Percentiles rank a stretch among this genome's conserved stretches.
phyloP scores from a whole-genome alignment of 768 basidiomycete genomes.

The Tricholoma saponaceum region DNA sequence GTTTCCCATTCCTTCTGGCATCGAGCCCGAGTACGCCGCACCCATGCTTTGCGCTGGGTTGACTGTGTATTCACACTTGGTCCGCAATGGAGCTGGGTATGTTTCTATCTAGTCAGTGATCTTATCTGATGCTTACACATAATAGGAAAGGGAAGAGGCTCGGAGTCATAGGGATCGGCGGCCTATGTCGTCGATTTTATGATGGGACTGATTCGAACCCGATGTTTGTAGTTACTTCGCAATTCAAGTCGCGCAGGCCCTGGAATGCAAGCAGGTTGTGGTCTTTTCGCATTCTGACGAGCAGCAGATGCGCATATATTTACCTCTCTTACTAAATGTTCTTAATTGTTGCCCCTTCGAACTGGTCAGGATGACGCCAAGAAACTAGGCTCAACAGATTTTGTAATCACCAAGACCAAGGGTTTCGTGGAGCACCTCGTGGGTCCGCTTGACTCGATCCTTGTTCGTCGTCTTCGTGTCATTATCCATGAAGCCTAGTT shows the following conservation, averaged over 20 bases:
- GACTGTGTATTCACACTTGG: slow-evolving; percentile 62
- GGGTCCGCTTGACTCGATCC: slow-evolving; percentile 47
- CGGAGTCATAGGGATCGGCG: slow-evolving; percentile 64
- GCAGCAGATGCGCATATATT: slow-evolving; percentile 32
- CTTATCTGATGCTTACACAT: no score
- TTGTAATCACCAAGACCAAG: slow-evolving; percentile 43
- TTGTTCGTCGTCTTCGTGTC: slow-evolving; percentile 23
- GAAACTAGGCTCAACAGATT: slow-evolving; percentile 52
- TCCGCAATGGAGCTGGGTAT: slow-evolving; percentile 42
- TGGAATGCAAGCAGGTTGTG: slow-evolving; percentile 51
- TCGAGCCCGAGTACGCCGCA: slow-evolving; percentile 50
- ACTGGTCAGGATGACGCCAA: slow-evolving; percentile 40
- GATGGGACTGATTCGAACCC: not conserved
- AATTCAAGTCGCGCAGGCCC: slow-evolving; percentile 36
- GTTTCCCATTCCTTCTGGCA: slow-evolving; percentile 50
- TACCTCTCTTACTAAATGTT: not conserved
- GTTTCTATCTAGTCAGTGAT: no score
- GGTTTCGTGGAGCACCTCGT: slow-evolving; percentile 32
- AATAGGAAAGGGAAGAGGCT: slow-evolving; percentile 62
- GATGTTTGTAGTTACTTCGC: slow-evolving; percentile 26
- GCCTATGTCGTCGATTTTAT: slow-evolving; percentile 40
- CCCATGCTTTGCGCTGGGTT: slow-evolving; percentile 64
- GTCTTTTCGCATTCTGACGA: slow-evolving; percentile 52
- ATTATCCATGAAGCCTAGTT: not conserved
- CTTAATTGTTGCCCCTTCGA: not conserved